Percentiles rank a stretch among this genome's conserved stretches.
These are phyloP conservation scores for Diaporthe australafricana DNA, from an alignment of 2,329 filamentous ascomycete genomes.

Conservation along the genomic window DNA sequence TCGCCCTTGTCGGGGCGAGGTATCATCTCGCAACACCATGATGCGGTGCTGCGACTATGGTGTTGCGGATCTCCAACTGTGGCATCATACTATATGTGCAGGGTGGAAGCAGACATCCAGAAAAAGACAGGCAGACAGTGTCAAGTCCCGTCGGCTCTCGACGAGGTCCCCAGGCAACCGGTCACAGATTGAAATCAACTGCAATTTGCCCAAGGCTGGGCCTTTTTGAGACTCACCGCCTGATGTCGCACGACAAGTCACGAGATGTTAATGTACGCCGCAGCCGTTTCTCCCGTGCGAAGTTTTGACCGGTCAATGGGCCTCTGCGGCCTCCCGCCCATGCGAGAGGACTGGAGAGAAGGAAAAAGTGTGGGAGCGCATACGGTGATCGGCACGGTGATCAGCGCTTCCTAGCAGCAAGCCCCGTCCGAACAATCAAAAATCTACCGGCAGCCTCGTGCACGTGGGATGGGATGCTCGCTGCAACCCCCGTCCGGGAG, in stretches of 20 bases:
- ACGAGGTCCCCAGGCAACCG: background rate
- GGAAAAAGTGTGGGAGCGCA: background rate
- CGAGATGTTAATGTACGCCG: background rate
- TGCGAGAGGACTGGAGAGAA: too few species aligned
- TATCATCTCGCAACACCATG: slow-evolving; percentile 7
- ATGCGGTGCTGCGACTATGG: too few species aligned
- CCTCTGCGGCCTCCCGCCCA: background rate
- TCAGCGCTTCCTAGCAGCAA: background rate
- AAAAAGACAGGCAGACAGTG: background rate
- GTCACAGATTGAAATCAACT: background rate
- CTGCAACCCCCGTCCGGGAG: background rate
- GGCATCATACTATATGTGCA: too few species aligned
- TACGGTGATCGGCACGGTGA: background rate
- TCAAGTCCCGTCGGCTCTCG: background rate
- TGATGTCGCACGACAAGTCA: slow-evolving; percentile 23
- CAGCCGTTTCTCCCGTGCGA: background rate
- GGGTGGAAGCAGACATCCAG: background rate
- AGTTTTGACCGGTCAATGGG: background rate
- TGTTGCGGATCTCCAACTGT: background rate
- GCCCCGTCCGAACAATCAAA: background rate
- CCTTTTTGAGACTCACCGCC: slow-evolving; percentile 11
- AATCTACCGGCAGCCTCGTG: background rate
- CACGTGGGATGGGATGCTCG: background rate
- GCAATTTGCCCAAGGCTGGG: background rate
- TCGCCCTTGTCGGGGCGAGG: background rate